Conservation (phyloP, 495 filamentous ascomycete species). For the Achaetomiella virescens region DNA sequence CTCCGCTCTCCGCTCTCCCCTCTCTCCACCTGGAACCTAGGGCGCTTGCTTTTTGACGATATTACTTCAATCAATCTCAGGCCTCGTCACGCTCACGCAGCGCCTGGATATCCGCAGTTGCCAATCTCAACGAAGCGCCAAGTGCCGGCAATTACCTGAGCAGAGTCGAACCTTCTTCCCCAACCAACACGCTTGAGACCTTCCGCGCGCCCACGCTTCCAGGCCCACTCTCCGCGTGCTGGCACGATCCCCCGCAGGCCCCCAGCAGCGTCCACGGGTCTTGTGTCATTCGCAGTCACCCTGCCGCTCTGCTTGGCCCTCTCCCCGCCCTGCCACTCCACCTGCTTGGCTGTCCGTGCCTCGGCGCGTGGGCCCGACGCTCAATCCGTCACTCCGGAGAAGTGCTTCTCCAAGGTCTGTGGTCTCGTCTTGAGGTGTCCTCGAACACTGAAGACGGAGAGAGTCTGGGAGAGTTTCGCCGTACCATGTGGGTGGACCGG, state of each 20-base stretch:
- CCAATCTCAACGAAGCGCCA: conserved; percentile 12
- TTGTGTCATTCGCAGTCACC: conserved; percentile 22
- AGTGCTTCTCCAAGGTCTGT: no score
- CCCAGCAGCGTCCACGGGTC: background rate
- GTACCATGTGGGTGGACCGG: no score
- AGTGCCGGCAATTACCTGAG: background rate
- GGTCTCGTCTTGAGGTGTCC: no score
- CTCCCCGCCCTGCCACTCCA: background rate
- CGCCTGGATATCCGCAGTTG: conserved; percentile 22
- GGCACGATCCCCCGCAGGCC: background rate
- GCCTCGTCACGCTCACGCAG: conserved; percentile 12
- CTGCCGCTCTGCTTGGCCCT: background rate
- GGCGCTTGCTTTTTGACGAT: conserved; percentile 4
- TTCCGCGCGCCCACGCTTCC: background rate
- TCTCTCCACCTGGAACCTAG: conserved; percentile 3
- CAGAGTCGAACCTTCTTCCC: background rate
- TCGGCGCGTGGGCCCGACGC: no score
- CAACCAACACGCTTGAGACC: no score
- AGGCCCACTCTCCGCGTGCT: background rate
- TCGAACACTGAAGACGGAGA: no score
- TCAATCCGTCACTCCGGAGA: no score
- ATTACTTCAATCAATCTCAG: background rate
- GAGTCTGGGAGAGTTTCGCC: no score
- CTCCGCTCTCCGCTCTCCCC: conserved; percentile 10
- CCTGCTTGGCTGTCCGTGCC: background rate